These are phyloP conservation scores for Microsporum audouinii DNA, from an alignment of 2,329 filamentous ascomycete genomes.

Conservation along the genomic window DNA sequence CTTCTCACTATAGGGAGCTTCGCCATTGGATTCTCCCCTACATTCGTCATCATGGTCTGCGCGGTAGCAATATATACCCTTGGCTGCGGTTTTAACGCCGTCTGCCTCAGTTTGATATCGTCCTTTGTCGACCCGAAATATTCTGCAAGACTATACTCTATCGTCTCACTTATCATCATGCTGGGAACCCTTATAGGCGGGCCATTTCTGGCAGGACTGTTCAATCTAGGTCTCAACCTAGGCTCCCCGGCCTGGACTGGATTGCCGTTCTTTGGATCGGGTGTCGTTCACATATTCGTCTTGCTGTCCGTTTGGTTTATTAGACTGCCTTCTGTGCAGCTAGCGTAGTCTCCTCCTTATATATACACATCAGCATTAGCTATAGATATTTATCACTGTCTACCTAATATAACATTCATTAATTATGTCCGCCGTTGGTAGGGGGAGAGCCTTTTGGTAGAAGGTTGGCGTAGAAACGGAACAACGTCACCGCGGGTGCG, in stretches of 20 bases:
- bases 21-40: slow-evolving; percentile 36
- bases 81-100: slow-evolving; percentile 38
- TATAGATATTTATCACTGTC: not conserved
- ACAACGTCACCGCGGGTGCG: slow-evolving; percentile 2
- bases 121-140: slow-evolving; percentile 39
- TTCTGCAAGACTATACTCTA: slow-evolving; percentile 39
- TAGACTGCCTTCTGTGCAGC: slow-evolving; percentile 5
- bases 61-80: slow-evolving; percentile 39
- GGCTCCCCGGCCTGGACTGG: slow-evolving; percentile 38
- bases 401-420: not conserved
- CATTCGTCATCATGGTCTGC: slow-evolving; percentile 32
- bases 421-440: not conserved
- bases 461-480: not conserved
- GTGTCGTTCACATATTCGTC: slow-evolving; percentile 21
- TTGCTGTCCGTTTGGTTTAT: slow-evolving; percentile 9
- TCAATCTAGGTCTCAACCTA: slow-evolving; percentile 37
- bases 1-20: slow-evolving; percentile 36
- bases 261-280: slow-evolving; percentile 36
- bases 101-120: slow-evolving; percentile 39
- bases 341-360: not conserved
- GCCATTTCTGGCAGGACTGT: slow-evolving; percentile 36
- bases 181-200: slow-evolving; percentile 39
- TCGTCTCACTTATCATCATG: slow-evolving; percentile 39
- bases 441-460: not conserved
- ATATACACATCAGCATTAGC: not conserved